Evolutionary conservation across 164 flowering plant genomes (phyloP), one percentile per base, ranked within the genome.

Genomic region (Brasenia schreberi): DNA sequence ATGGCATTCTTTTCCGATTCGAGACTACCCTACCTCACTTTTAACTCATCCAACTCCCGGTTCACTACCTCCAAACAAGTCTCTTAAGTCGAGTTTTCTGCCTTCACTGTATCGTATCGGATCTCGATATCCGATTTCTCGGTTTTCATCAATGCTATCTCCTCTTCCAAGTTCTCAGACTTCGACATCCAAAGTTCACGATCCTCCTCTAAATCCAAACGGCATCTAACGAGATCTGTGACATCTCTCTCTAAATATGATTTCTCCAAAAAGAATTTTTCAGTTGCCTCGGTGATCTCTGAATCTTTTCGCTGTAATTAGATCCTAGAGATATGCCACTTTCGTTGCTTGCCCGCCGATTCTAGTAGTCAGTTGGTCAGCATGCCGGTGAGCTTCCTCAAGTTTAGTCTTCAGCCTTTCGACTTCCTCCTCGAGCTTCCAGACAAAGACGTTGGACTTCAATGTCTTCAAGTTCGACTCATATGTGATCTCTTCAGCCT

Each of bases 241-340:
- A 80, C 70, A 63, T 84, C 83, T 18, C 73, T 71, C 73, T 77
- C 71, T 0, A 87, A 75, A 58, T 79, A 80, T 19, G 70, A 63
- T 67, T 85, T 89, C 69, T 87, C 90, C 6, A 75, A 72, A 42
- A 82, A 71, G 18, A 77, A 78, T 65, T 69, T 77, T 64, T 78
- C 68, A 61, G 79, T 75, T 4, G 84, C 85, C 56, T 84, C 84
- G 3, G 81, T 71, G 4, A 87, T 72, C 33, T 80, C 78, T 49
- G 66, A 70, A 65, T 77, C 84, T n/a, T 68, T 88, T 44, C 42
- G 81, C 85, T 68, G 77, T 69, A 68, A 84, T 72, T 74, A 81
- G 88, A 27, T 69, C 73, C 68, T 85, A 85, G 53, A 86, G 84
- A 23, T 72, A 78, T 7, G 61, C 18, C 43, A 64, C 68, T 27